Conservation (phyloP, 2,329 filamentous ascomycete genomes). For the Calycina herbarum region DNA sequence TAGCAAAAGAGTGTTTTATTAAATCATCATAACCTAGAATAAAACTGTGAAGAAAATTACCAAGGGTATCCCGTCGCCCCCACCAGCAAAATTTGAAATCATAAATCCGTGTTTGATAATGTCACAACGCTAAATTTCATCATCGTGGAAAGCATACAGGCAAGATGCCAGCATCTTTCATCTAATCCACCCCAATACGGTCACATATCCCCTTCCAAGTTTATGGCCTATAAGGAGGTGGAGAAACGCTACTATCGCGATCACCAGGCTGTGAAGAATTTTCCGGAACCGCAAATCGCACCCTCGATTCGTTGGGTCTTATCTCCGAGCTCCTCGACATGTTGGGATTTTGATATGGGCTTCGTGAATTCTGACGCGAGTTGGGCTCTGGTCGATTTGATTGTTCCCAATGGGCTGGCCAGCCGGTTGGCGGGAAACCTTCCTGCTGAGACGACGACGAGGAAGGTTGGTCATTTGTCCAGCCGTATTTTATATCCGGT, state of each 20-base stretch:
- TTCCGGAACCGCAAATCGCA: conserved; percentile 62
- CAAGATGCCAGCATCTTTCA: conserved; percentile 2
- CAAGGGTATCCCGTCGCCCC: neutral
- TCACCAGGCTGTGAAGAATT: neutral
- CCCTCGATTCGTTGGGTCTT: conserved; percentile 67
- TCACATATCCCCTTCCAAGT: neutral
- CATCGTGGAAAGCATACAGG: neutral
- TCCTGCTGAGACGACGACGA: conserved; percentile 15
- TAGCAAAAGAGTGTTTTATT: no score
- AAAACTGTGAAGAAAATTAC: neutral
- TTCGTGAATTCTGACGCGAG: conserved; percentile 5
- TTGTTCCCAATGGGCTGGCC: conserved; percentile 31
- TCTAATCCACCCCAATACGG: neutral
- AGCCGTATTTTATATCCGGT: conserved; percentile 32
- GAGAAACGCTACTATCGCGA: neutral
- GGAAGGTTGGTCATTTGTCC: conserved; percentile 22
- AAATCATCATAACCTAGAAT: no score
- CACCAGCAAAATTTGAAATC: neutral
- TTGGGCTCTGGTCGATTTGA: conserved; percentile 18
- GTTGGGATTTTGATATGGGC: conserved; percentile 11
- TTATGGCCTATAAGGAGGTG: conserved; percentile 4
- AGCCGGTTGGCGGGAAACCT: conserved; percentile 28
- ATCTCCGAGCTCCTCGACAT: conserved; percentile 19
- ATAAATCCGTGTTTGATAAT: neutral
- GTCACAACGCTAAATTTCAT: neutral